Evolutionary conservation across 257 asterid genomes (phyloP).

Genomic region (Solanum virginianum): DNA sequence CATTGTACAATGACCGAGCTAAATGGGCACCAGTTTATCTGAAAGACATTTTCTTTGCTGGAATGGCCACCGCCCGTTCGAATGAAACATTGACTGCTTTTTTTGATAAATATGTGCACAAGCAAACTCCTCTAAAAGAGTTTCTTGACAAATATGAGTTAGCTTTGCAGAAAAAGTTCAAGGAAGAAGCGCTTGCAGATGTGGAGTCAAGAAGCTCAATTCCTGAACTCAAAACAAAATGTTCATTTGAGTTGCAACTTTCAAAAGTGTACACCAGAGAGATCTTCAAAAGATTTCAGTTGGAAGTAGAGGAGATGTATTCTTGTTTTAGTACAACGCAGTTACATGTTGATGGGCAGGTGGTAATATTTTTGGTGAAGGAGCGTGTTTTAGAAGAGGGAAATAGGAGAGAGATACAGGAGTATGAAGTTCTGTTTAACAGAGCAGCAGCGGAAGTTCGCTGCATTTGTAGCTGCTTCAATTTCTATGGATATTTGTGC

Average conservation of each 20-base stretch:
- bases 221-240: slow-evolving; percentile 54
- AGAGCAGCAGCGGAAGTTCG: slow-evolving; percentile 47
- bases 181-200: slow-evolving; percentile 61
- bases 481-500: slow-evolving; percentile 69
- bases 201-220: slow-evolving; percentile 43
- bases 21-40: slow-evolving; percentile 64
- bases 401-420: slow-evolving; percentile 45
- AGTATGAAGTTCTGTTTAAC: slow-evolving; percentile 59
- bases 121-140: slow-evolving; percentile 73
- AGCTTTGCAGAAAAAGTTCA: slow-evolving; percentile 57
- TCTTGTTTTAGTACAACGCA: slow-evolving; percentile 73
- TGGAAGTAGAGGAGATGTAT: slow-evolving; percentile 81
- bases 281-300: slow-evolving; percentile 52
- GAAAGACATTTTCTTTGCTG: slow-evolving; percentile 52
- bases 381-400: slow-evolving; percentile 54
- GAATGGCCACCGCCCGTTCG: slow-evolving; percentile 48
- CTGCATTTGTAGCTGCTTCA: slow-evolving; percentile 78
- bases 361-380: slow-evolving; percentile 51
- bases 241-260: slow-evolving; percentile 60
- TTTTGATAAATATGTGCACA: slow-evolving; percentile 62
- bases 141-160: slow-evolving; percentile 80
- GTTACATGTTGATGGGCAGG: slow-evolving; percentile 49
- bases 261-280: slow-evolving; percentile 48
- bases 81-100: slow-evolving; percentile 43
- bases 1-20: slow-evolving; percentile 53